A percentile compares a stretch with the other conserved stretches of the same genome.
Conservation (phyloP, 495 filamentous ascomycete species). For the Letharia lupina region DNA sequence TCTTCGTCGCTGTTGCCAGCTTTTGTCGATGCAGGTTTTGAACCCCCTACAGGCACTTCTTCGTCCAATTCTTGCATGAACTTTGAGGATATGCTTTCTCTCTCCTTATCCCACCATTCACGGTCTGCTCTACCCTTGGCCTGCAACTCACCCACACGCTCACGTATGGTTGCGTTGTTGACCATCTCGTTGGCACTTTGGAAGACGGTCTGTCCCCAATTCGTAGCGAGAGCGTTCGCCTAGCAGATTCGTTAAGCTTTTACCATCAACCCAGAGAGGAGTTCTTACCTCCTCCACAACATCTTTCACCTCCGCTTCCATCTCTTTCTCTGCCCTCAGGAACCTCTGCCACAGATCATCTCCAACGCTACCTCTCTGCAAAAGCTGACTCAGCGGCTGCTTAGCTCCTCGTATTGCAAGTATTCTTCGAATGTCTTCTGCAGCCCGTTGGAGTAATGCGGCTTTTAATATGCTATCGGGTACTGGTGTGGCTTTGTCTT, state of each 20-base stretch:
- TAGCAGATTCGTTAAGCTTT: conserved; percentile 24
- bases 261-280: neutral
- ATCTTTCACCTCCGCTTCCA: conserved; percentile 90
- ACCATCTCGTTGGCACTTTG: conserved; percentile 85
- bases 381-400: conserved; percentile 67
- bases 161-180: conserved; percentile 54
- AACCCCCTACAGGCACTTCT: conserved; percentile 24
- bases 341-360: conserved; percentile 97
- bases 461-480: conserved; percentile 83
- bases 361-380: conserved; percentile 86
- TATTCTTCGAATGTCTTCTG: conserved; percentile 85
- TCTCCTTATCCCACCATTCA: conserved; percentile 85
- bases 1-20: conserved; percentile 66
- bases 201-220: conserved; percentile 93
- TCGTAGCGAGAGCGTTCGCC: conserved; percentile 79
- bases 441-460: conserved; percentile 79
- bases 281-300: conserved; percentile 79
- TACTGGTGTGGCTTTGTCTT: conserved; percentile 63
- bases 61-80: conserved; percentile 80
- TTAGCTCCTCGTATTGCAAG: conserved; percentile 79
- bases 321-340: conserved; percentile 85
- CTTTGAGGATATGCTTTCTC: conserved; percentile 59
- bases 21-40: conserved; percentile 27
- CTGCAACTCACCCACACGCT: conserved; percentile 56
- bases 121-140: conserved; percentile 60